These are phyloP conservation scores for Tulasnella sp. DNA, from an alignment of 768 basidiomycete genomes.

Conservation along the genomic window DNA sequence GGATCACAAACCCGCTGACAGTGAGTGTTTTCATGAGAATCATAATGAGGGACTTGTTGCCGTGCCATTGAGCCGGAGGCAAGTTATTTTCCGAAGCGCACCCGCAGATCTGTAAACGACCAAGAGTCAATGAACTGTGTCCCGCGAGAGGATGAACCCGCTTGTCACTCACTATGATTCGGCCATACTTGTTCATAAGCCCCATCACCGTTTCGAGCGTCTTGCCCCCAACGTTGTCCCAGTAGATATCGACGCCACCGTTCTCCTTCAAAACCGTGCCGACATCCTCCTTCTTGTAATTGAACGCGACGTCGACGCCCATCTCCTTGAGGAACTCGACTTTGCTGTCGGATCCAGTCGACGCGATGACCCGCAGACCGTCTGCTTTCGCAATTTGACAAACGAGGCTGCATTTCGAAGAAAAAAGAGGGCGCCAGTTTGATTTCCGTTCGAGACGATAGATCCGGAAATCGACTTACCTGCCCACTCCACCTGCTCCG, in stretches of 20 bases:
- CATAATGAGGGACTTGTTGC: slow-evolving; percentile 3
- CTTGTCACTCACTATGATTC: slow-evolving; percentile 17
- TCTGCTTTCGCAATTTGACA: slow-evolving; percentile 33
- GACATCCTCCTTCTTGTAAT: slow-evolving; percentile 53
- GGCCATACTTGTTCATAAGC: slow-evolving; percentile 18
- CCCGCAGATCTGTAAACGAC: slow-evolving; percentile 3
- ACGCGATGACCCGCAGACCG: slow-evolving; percentile 53
- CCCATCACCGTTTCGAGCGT: slow-evolving; percentile 22
- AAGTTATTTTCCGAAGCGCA: slow-evolving; percentile 17
- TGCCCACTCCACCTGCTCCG: slow-evolving; percentile 46
- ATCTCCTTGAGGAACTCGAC: slow-evolving; percentile 44
- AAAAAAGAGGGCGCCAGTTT: background rate
- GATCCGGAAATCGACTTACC: too few relatives aligned
- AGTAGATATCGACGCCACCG: slow-evolving; percentile 45
- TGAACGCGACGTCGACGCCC: slow-evolving; percentile 62
- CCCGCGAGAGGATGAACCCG: background rate
- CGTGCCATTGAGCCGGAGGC: slow-evolving; percentile 12
- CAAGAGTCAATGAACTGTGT: background rate
- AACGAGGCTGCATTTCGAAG: slow-evolving; percentile 21
- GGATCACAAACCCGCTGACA: slow-evolving; percentile 12
- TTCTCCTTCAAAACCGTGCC: slow-evolving; percentile 41
- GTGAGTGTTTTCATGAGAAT: background rate
- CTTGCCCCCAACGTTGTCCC: slow-evolving; percentile 24
- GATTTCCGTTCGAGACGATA: too few relatives aligned
- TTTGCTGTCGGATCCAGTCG: slow-evolving; percentile 64